Evolutionary conservation across 495 filamentous ascomycete genomes (phyloP).

Genomic region (Cudoniella acicularis): DNA sequence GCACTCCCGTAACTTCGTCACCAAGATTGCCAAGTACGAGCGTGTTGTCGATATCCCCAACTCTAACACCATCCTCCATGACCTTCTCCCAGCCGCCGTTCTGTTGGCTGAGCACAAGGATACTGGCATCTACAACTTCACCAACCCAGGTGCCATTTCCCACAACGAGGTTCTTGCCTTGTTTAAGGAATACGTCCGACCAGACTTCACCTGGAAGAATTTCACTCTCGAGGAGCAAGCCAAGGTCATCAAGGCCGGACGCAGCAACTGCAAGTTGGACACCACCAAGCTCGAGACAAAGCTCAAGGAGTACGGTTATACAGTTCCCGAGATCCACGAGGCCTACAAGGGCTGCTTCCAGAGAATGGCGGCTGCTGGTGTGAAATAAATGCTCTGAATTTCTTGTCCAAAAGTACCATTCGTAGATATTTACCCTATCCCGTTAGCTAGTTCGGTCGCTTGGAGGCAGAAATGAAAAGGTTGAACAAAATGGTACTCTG

Average conservation of each 20-base stretch:
- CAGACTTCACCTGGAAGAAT: conserved; percentile 61
- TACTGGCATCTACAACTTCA: conserved; percentile 64
- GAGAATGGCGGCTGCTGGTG: conserved; percentile 57
- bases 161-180: conserved; percentile 63
- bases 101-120: conserved; percentile 57
- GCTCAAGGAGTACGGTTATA: conserved; percentile 54
- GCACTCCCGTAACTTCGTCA: conserved; percentile 63
- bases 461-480: neutral
- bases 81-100: conserved; percentile 58
- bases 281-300: conserved; percentile 56
- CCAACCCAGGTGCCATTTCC: conserved; percentile 63
- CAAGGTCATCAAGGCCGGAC: conserved; percentile 62
- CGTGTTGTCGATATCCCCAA: conserved; percentile 63
- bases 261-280: conserved; percentile 62
- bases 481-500: neutral
- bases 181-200: conserved; percentile 59
- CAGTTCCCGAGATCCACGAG: conserved; percentile 58
- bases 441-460: neutral
- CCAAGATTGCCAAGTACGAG: conserved; percentile 62
- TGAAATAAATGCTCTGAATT: conserved; percentile 31
- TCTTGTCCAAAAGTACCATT: neutral
- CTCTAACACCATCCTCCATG: conserved; percentile 61
- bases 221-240: conserved; percentile 62
- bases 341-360: conserved; percentile 60
- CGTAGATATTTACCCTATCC: neutral